Base-by-base conservation (phyloP, 306 rosid species). In the Hippophae rhamnoides region DNA sequence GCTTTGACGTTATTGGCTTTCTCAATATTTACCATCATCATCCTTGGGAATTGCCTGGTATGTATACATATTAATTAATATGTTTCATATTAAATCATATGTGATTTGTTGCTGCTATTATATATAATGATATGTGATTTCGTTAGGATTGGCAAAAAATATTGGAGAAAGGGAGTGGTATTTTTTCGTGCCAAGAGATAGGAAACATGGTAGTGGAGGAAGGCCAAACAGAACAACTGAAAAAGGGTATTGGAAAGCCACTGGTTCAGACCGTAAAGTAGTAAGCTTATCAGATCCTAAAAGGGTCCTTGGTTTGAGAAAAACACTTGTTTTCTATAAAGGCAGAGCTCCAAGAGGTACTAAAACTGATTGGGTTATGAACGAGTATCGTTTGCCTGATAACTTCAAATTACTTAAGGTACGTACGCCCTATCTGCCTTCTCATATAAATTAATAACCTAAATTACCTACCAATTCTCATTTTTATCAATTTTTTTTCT, bases 341-440 rank as follows among this genome's bases (percentile, higher is more conserved):
- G 99, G 99, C 41, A 84, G 94, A 73, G 97, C 99, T 1, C 95
- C 97, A 0, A 60, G 87, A 11, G 97, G 99, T 61, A 65, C 9
- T 71, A 92, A 92, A 75, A 92, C 97, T 5, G 99, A 92, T 52
- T 92, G 99, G 99, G 89, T 92, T 55, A 92, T 92, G 99, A 92
- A 92, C 38, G 99, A 92, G 70, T 92, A 88, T 68, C 99, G 97
- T 62, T 66, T 92, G 52, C 97, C 97, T 3, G 96, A 88, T 68
- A 68, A 74, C 69, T 73, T 66, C 55, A 61, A 58, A 41, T 60
- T 78, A 58, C 86, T 82, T 0, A 88, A 88, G 94, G 97, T 89
- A 81, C 5, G 27, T 62, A 2, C 31, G 25, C 43, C 12, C 9
- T 40, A 10, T 7, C 13, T 48, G 11, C 52, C 13, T 48, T 3